A percentile compares a stretch with the other conserved stretches of the same genome.
These are phyloP conservation scores for Blastomyces parvus DNA, from an alignment of 2,329 filamentous ascomycete genomes.

Conservation along the genomic window DNA sequence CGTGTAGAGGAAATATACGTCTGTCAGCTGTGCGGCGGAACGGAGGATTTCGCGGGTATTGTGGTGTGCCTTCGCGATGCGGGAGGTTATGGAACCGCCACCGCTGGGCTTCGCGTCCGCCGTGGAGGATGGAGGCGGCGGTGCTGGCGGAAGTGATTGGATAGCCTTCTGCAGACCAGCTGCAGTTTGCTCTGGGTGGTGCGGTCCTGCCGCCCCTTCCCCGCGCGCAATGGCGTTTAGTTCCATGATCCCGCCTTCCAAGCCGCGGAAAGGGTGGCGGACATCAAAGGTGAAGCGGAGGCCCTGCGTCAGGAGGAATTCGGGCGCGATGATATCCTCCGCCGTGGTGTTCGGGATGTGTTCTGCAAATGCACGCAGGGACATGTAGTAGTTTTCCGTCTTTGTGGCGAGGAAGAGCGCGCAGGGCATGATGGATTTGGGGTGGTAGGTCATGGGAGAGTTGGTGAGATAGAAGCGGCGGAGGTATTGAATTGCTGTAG, in stretches of 20 bases:
- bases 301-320: constrained; percentile 86
- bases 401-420: constrained; percentile 91
- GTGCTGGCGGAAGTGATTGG: constrained; percentile 21
- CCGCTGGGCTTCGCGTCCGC: constrained; percentile 15
- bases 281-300: constrained; percentile 91
- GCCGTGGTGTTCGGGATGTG: constrained; percentile 61
- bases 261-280: constrained; percentile 74
- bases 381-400: constrained; percentile 73
- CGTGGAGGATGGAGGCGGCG: constrained; percentile 21
- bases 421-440: constrained; percentile 77
- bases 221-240: constrained; percentile 58
- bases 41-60: constrained; percentile 65
- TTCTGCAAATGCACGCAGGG: constrained; percentile 56
- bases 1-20: constrained; percentile 94
- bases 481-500: constrained; percentile 80
- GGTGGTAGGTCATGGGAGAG: constrained; percentile 92
- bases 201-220: constrained; percentile 37
- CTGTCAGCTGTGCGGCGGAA: constrained; percentile 73
- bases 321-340: constrained; percentile 78
- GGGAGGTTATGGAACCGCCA: constrained; percentile 29
- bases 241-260: constrained; percentile 82
- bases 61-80: constrained; percentile 57
- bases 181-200: constrained; percentile 23
- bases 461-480: constrained; percentile 94
- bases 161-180: constrained; percentile 25